Conservation (phyloP, 345 rosid genomes). For the Leavenworthia alabamica region DNA sequence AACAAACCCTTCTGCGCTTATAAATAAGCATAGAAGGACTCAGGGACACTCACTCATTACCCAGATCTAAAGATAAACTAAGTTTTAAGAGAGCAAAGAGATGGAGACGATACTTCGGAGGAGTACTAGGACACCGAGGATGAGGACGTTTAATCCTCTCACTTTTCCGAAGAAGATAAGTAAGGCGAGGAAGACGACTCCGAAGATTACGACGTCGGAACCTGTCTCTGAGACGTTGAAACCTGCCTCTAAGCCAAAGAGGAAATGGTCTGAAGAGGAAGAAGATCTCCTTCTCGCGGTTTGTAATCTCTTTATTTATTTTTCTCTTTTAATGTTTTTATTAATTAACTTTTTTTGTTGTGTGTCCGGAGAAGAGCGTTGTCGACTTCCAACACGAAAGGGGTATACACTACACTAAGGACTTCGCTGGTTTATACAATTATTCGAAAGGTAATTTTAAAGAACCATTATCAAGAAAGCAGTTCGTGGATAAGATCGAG, state of each 20-base stretch:
- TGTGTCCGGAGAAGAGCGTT: no score
- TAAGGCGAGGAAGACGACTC: neutral
- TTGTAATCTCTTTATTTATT: neutral
- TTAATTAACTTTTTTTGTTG: no score
- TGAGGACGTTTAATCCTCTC: no score
- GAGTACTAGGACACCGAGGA: neutral
- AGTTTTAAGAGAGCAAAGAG: neutral
- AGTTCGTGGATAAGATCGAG: slow-evolving; percentile 10
- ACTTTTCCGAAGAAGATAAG: no score
- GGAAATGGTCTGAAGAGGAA: neutral
- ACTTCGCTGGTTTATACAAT: neutral
- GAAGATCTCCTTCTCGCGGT: neutral
- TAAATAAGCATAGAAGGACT: neutral
- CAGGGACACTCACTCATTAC: neutral
- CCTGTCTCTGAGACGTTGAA: neutral
- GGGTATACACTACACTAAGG: neutral
- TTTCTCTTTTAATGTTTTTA: neutral
- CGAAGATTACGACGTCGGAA: neutral
- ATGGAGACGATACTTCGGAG: neutral
- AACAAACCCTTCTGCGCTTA: neutral
- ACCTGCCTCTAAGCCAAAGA: neutral
- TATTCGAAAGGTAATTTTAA: neutral
- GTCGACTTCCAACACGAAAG: no score
- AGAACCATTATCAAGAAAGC: neutral
- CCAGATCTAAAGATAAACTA: neutral